A percentile compares a stretch with the other conserved stretches of the same genome.
These are phyloP conservation scores for Immersiporthe knoxdaviesiana DNA, from an alignment of 2,329 filamentous ascomycete species.

Conservation along the genomic window DNA sequence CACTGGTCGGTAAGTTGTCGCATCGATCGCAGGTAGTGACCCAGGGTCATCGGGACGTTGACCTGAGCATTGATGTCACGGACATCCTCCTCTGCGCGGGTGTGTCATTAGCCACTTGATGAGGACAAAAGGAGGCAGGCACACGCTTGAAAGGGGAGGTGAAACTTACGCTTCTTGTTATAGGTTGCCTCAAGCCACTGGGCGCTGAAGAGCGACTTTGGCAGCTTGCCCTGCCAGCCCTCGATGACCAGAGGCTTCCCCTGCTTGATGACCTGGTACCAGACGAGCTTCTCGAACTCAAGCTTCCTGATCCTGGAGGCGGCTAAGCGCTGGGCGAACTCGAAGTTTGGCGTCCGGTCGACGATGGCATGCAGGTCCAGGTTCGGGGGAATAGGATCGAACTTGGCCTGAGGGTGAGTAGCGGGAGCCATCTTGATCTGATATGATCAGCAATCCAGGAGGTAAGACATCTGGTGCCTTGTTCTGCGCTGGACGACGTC, in stretches of 20 bases:
- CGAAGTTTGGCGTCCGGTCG: constrained; percentile 79
- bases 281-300: constrained; percentile 83
- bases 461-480: not conserved
- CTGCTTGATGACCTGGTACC: constrained; percentile 79
- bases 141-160: not conserved
- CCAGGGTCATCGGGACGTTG: constrained; percentile 82
- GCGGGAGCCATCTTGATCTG: constrained; percentile 69
- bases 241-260: constrained; percentile 91
- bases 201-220: constrained; percentile 76
- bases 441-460: not conserved
- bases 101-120: constrained; percentile 31
- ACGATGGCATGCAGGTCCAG: constrained; percentile 79
- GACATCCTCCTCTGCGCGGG: constrained; percentile 72
- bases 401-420: constrained; percentile 80
- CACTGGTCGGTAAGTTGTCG: constrained; percentile 82
- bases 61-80: constrained; percentile 75
- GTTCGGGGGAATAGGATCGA: constrained; percentile 87
- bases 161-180: constrained; percentile 73
- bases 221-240: constrained; percentile 77
- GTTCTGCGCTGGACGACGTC: not conserved
- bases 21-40: constrained; percentile 90
- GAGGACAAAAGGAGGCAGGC: not conserved
- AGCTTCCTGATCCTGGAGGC: constrained; percentile 77
- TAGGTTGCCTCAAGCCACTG: constrained; percentile 80
- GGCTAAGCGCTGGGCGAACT: constrained; percentile 81